These are phyloP conservation scores for Phytophthora podocarpi DNA, from an alignment of 352 stramenopile species.

Conservation along the genomic window DNA sequence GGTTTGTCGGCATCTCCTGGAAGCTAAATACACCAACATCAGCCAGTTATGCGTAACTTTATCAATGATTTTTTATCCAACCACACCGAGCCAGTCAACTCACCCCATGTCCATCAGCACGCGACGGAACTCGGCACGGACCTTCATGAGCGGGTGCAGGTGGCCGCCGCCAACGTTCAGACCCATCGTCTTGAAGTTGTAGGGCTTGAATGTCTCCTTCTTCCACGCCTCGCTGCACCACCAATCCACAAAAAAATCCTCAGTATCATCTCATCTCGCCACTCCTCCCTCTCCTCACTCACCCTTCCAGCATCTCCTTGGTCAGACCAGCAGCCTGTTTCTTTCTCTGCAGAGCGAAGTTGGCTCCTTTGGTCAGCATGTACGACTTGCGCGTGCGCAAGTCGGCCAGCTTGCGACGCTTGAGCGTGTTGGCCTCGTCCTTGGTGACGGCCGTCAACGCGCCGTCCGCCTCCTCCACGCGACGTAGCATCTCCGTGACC, in stretches of 20 bases:
- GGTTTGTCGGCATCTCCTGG: slow-evolving; percentile 99
- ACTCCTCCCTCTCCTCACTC: slow-evolving; percentile 3
- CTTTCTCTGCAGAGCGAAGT: slow-evolving; percentile 94
- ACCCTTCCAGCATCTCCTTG: slow-evolving; percentile 98
- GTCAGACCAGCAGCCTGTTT: slow-evolving; percentile 98
- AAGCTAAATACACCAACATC: slow-evolving; percentile 75
- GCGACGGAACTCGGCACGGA: slow-evolving; percentile 97
- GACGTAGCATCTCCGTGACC: slow-evolving; percentile 85
- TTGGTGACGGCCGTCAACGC: slow-evolving; percentile 69
- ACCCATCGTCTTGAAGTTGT: slow-evolving; percentile 99
- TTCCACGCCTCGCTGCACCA: slow-evolving; percentile 91
- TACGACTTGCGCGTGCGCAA: slow-evolving; percentile 94
- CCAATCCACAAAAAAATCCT: neutral
- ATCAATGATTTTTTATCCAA: too few species aligned
- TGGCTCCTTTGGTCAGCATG: slow-evolving; percentile 90
- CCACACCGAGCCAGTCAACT: neutral
- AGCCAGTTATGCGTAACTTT: neutral
- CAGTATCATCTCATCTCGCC: slow-evolving; percentile 1
- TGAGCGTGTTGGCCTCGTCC: slow-evolving; percentile 80
- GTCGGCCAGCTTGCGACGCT: slow-evolving; percentile 84
- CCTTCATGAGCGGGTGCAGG: slow-evolving; percentile 98
- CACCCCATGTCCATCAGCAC: slow-evolving; percentile 99
- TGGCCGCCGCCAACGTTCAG: slow-evolving; percentile 95
- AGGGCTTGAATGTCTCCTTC: slow-evolving; percentile 97
- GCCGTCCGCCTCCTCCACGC: slow-evolving; percentile 70